Evolutionary conservation across 1,139 yeast species (phyloP).

Genomic region (Pichia sp.): DNA sequence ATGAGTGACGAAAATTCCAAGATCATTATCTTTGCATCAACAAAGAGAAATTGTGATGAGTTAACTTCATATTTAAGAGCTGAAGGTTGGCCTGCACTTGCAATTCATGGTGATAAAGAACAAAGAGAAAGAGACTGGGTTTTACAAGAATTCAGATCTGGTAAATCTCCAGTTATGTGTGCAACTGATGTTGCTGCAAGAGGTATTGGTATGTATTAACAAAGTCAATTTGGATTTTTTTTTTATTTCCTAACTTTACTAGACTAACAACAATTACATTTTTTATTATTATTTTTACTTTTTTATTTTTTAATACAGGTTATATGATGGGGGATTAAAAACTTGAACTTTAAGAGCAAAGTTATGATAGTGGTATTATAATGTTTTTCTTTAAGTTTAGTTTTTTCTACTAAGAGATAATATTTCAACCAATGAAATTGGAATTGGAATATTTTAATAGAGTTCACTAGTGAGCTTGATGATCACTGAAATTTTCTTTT

Average conservation of each 20-base stretch:
- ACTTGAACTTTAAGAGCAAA: too few species aligned
- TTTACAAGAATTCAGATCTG: slow-evolving; percentile 81
- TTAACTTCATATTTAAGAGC: slow-evolving; percentile 85
- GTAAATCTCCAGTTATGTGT: slow-evolving; percentile 94
- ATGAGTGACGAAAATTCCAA: slow-evolving; percentile 74
- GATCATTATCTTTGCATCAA: slow-evolving; percentile 82
- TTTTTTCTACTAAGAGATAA: too few species aligned
- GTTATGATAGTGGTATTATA: too few species aligned
- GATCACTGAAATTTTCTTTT: background rate
- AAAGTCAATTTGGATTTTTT: too few species aligned
- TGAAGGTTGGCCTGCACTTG: slow-evolving; percentile 99
- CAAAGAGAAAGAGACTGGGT: slow-evolving; percentile 99
- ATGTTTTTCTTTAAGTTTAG: too few species aligned
- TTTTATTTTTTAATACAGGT: background rate
- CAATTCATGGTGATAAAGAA: slow-evolving; percentile 97
- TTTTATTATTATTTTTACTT: background rate
- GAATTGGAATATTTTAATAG: background rate
- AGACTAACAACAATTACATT: background rate
- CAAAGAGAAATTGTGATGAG: slow-evolving; percentile 97
- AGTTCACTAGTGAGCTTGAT: background rate
- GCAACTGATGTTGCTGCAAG: slow-evolving; percentile 99
- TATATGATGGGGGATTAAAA: background rate
- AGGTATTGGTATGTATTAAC: slow-evolving; percentile 95
- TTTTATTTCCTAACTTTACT: background rate
- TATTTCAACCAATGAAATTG: background rate